Conservation (phyloP, 1,284 basidiomycete genomes). For the Veloboletus limbatus region DNA sequence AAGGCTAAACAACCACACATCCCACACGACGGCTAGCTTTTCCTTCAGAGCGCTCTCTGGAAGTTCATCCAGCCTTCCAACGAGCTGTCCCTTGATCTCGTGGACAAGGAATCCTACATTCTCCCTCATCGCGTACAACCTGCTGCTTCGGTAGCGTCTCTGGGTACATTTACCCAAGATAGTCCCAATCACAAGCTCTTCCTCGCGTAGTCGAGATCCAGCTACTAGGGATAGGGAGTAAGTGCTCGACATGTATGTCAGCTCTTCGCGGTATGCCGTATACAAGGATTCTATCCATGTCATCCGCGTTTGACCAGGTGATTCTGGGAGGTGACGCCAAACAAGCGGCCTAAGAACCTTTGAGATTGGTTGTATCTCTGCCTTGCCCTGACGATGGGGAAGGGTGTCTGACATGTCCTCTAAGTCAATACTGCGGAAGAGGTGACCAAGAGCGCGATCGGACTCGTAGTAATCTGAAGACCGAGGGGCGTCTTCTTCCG, state of each 20-base stretch:
- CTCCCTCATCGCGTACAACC: slow-evolving; percentile 60
- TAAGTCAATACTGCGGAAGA: slow-evolving; percentile 61
- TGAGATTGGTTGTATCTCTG: slow-evolving; percentile 50
- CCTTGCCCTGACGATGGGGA: slow-evolving; percentile 17
- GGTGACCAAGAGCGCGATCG: slow-evolving; percentile 59
- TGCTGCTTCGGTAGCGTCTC: slow-evolving; percentile 54
- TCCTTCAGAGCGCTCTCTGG: slow-evolving; percentile 36
- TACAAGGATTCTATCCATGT: slow-evolving; percentile 43
- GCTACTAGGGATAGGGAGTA: slow-evolving; percentile 61
- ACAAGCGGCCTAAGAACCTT: slow-evolving; percentile 41
- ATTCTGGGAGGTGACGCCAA: slow-evolving; percentile 36
- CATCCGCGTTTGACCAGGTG: slow-evolving; percentile 31
- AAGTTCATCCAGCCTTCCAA: slow-evolving; percentile 30
- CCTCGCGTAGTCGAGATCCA: slow-evolving; percentile 58
- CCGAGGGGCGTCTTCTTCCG: slow-evolving; percentile 57
- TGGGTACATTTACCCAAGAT: slow-evolving; percentile 67
- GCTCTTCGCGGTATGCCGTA: slow-evolving; percentile 55
- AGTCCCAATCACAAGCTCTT: slow-evolving; percentile 70
- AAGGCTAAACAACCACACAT: slow-evolving; percentile 57
- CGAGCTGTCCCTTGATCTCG: slow-evolving; percentile 48
- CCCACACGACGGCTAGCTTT: slow-evolving; percentile 57
- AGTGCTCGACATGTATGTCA: slow-evolving; percentile 66
- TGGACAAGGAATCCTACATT: slow-evolving; percentile 55
- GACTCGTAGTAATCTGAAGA: slow-evolving; percentile 69
- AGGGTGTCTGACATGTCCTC: slow-evolving; percentile 37